These are phyloP conservation scores for Tothia fuscella DNA, from an alignment of 2,329 filamentous ascomycete genomes.

Conservation along the genomic window DNA sequence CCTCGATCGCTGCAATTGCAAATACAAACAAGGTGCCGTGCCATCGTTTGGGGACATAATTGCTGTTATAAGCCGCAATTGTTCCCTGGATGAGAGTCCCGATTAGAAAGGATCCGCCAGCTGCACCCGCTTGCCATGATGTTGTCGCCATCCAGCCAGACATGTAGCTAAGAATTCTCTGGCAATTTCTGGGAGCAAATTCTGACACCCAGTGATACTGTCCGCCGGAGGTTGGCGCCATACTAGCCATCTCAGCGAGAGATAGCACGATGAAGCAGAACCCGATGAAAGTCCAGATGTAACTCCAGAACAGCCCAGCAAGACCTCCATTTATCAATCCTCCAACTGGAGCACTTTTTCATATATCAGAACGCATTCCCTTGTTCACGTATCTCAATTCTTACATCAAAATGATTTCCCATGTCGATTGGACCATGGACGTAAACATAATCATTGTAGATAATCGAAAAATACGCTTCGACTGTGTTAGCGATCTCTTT, in stretches of 20 bases:
- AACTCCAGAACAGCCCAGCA: constrained; percentile 24
- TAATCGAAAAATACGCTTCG: constrained; percentile 9
- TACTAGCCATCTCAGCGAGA: constrained; percentile 24
- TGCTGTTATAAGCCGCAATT: constrained; percentile 5
- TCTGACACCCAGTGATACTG: constrained; percentile 20
- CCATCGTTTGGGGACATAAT: constrained; percentile 9
- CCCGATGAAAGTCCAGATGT: constrained; percentile 22
- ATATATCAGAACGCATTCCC: neutral
- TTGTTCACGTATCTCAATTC: neutral
- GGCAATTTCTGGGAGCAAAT: constrained; percentile 19
- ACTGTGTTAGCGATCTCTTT: neutral
- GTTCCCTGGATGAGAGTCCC: constrained; percentile 10
- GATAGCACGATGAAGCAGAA: constrained; percentile 22
- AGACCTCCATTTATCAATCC: constrained; percentile 23
- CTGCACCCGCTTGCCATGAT: constrained; percentile 10
- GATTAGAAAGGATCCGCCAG: constrained; percentile 6
- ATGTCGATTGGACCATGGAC: constrained; percentile 8
- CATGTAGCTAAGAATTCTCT: constrained; percentile 20
- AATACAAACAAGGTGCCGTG: constrained; percentile 12
- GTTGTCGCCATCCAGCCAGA: constrained; percentile 13
- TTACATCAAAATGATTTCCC: constrained; percentile 11
- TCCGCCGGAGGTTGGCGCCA: constrained; percentile 12
- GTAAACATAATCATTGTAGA: constrained; percentile 12
- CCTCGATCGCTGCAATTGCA: constrained; percentile 6
- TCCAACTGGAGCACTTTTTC: constrained; percentile 7